These are phyloP conservation scores for Elsinoe arachidis DNA, from an alignment of 2,329 filamentous ascomycete species.

Conservation along the genomic window DNA sequence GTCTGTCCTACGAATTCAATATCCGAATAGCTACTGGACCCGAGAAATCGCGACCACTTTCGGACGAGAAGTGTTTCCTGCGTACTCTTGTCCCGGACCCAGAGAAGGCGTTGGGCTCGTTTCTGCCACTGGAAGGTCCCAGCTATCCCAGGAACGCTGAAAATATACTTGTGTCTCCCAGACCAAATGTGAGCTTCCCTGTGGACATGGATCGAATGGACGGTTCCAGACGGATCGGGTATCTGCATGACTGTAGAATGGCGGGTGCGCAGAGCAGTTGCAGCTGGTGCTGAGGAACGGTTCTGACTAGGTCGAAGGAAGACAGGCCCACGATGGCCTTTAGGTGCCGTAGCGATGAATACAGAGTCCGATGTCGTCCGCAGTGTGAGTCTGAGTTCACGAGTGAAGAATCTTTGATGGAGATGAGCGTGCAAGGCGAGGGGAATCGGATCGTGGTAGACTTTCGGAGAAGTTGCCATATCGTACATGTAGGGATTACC, in stretches of 20 bases:
- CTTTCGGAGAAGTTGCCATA: background rate
- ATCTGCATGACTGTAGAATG: background rate
- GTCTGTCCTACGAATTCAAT: background rate
- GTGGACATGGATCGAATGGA: background rate
- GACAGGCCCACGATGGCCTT: background rate
- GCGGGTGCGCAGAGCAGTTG: background rate
- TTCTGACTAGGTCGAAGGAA: background rate
- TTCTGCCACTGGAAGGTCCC: background rate
- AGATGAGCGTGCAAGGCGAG: background rate
- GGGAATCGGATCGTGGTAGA: background rate
- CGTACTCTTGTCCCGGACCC: background rate
- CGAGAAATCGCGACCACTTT: background rate
- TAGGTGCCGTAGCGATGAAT: background rate
- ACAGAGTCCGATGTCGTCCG: background rate
- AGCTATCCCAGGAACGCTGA: background rate
- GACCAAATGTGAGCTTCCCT: background rate
- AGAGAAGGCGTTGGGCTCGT: background rate
- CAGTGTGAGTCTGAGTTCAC: background rate
- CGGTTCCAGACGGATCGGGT: background rate
- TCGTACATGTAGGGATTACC: too few species aligned
- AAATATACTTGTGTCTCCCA: background rate
- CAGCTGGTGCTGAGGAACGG: background rate
- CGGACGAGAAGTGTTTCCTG: background rate
- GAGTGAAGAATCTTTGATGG: background rate
- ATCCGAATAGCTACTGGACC: background rate